Percentiles rank a stretch among this genome's conserved stretches.
These are phyloP conservation scores for Macrophomina tecta DNA, from an alignment of 2,329 filamentous ascomycete species.

Conservation along the genomic window DNA sequence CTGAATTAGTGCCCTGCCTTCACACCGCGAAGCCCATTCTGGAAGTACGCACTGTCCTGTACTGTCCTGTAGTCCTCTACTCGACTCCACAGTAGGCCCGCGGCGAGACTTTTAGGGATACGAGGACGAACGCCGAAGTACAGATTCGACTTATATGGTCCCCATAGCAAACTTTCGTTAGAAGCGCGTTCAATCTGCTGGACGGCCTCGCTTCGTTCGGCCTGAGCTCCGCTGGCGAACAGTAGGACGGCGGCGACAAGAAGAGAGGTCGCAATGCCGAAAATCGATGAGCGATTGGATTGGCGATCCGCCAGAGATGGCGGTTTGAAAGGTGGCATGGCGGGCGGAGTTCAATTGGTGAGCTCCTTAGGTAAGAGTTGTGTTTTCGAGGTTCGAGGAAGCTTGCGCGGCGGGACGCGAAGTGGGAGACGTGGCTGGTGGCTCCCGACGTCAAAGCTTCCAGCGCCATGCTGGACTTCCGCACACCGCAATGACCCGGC, in stretches of 20 bases:
- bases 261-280: neutral
- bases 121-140: conserved; percentile 91
- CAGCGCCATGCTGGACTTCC: neutral
- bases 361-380: conserved; percentile 29
- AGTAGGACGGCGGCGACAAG: conserved; percentile 34
- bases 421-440: conserved; percentile 32
- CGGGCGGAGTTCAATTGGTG: conserved; percentile 29
- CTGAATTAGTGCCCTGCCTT: too few species aligned
- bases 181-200: conserved; percentile 52
- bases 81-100: conserved; percentile 86
- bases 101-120: conserved; percentile 78
- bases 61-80: conserved; percentile 79
- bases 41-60: conserved; percentile 69
- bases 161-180: conserved; percentile 93
- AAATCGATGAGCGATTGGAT: neutral
- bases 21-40: neutral
- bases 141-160: conserved; percentile 89
- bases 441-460: conserved; percentile 4
- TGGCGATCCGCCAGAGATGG: neutral
- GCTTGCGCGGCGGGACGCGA: conserved; percentile 24
- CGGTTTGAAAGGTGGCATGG: conserved; percentile 36
- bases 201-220: conserved; percentile 6
- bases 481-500: conserved; percentile 21
- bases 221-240: conserved; percentile 36
- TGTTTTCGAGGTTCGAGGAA: conserved; percentile 30